phyloP scores from a whole-genome alignment of 768 basidiomycete species.

The Suillus tomentosus region DNA sequence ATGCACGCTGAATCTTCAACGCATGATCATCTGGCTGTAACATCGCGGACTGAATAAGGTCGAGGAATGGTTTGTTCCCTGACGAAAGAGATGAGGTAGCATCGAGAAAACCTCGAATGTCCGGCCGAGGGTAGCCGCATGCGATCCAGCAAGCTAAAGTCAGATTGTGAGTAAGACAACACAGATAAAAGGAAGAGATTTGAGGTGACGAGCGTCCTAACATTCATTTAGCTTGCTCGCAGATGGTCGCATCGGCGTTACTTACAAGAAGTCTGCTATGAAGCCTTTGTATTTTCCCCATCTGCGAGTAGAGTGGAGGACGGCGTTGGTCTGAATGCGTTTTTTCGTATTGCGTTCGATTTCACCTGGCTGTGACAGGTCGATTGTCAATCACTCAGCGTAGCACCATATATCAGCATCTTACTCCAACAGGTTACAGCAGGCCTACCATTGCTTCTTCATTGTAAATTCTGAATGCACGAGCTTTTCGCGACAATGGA shows the following conservation, averaged over 20 bases:
- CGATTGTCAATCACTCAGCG: slow-evolving; percentile 42
- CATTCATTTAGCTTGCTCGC: neutral
- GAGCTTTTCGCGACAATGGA: too few species aligned
- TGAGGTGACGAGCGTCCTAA: slow-evolving; percentile 23
- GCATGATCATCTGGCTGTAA: slow-evolving; percentile 37
- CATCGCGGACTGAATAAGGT: slow-evolving; percentile 41
- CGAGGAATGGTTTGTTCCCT: slow-evolving; percentile 39
- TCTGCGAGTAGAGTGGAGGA: slow-evolving; percentile 57
- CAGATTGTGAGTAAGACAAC: slow-evolving; percentile 30
- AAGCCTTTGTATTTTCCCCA: slow-evolving; percentile 40
- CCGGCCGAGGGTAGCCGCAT: slow-evolving; percentile 30
- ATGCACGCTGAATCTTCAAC: slow-evolving; percentile 33
- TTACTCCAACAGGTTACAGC: slow-evolving; percentile 23
- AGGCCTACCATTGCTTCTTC: too few species aligned
- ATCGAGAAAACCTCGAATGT: slow-evolving; percentile 35
- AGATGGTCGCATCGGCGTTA: slow-evolving; percentile 5
- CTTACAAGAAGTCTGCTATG: slow-evolving; percentile 61
- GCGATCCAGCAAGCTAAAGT: slow-evolving; percentile 31
- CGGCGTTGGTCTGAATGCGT: slow-evolving; percentile 48
- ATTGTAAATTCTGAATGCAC: too few species aligned
- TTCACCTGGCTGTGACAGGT: slow-evolving; percentile 32
- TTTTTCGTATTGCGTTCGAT: slow-evolving; percentile 56
- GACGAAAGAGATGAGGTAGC: slow-evolving; percentile 23
- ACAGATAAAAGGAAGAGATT: slow-evolving; percentile 28
- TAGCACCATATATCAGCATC: slow-evolving; percentile 38